A percentile compares a stretch with the other conserved stretches of the same genome.
Evolutionary conservation across 2,329 filamentous ascomycete species (phyloP).

Genomic region (Epichloe sp.): DNA sequence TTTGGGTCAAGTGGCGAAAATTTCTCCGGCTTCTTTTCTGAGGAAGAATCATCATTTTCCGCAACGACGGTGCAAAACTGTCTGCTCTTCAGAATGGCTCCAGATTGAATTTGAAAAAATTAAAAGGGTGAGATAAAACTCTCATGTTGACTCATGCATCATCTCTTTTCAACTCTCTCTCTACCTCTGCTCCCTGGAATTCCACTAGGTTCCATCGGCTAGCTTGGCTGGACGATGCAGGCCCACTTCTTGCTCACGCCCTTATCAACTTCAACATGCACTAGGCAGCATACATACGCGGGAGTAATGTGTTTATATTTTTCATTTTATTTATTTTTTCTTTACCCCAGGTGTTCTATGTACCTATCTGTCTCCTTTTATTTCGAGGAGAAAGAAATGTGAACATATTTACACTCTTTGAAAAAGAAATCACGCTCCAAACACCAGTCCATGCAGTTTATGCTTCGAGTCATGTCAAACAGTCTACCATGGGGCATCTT

Average conservation of each 20-base stretch:
- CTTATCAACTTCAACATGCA: neutral
- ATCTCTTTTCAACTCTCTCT: neutral
- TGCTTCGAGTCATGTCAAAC: neutral
- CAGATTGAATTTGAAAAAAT: no score
- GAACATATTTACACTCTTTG: constrained; percentile 9
- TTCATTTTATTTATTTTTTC: neutral
- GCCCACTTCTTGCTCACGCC: neutral
- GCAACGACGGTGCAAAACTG: no score
- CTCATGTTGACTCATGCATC: no score
- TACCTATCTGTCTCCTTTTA: constrained; percentile 10
- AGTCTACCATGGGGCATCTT: constrained; percentile 2
- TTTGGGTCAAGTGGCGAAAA: no score
- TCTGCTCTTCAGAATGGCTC: no score
- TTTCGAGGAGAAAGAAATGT: constrained; percentile 8
- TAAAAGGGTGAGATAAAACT: no score
- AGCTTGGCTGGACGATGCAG: neutral
- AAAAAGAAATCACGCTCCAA: constrained; percentile 5
- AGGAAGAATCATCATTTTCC: no score
- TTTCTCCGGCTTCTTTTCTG: no score
- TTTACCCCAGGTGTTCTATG: constrained; percentile 5
- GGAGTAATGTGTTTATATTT: neutral
- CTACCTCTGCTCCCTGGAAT: neutral
- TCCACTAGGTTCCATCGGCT: neutral
- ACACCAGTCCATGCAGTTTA: constrained; percentile 3
- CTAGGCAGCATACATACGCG: neutral